Evolutionary conservation across 192 early-diverging fungal species (phyloP), one percentile per base, ranked within the genome.

Genomic region (Chytriomyces hyalinus): DNA sequence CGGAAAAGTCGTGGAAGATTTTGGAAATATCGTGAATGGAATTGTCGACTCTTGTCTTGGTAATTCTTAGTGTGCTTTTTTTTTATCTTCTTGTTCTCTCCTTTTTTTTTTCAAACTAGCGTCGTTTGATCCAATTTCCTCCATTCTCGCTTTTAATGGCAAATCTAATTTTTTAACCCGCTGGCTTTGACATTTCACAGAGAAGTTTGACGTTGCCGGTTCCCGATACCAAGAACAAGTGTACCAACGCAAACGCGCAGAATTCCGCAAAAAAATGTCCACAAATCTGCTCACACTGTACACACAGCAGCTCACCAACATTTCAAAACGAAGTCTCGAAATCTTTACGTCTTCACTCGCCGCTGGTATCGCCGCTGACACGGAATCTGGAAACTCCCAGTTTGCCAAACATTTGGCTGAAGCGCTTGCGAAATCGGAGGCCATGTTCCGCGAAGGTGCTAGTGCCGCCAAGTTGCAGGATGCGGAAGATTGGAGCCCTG

Each of bases 151-250:
- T 57, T 26, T 26, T 26, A 26, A 26, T 26, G 24, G 24, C 24
- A 26, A 26, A 26, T 26, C 24, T 26, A 26, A 26, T 26, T 26
- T 26, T 26, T 26, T 26, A 26, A 26, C 24, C 24, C 24, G 24
- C 24, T 26, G 24, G 24, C 24, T 26, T 0, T 73, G 15, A 22
- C 45, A 63, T 43, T 73, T 53, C n/a, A 8, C 50, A 83, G 78
- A 50, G 4, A 49, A 88, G 10, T 99, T 98, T 81, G 98, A 98
- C 78, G 90, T 90, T 76, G 92, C 93, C 66, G 98, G 94, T 0
- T 92, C 91, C 24, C 89, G 98, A 50, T 99, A 99, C 78, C 92
- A 97, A 77, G 76, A 87, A 6, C 92, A 88, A 6, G 96, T 98
- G 22, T 99, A 97, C 80, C 81, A 92, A 75, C 91, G 89, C 70